These are phyloP conservation scores for Clavispora vitiphila DNA, from an alignment of 805 yeast species.

Conservation along the genomic window DNA sequence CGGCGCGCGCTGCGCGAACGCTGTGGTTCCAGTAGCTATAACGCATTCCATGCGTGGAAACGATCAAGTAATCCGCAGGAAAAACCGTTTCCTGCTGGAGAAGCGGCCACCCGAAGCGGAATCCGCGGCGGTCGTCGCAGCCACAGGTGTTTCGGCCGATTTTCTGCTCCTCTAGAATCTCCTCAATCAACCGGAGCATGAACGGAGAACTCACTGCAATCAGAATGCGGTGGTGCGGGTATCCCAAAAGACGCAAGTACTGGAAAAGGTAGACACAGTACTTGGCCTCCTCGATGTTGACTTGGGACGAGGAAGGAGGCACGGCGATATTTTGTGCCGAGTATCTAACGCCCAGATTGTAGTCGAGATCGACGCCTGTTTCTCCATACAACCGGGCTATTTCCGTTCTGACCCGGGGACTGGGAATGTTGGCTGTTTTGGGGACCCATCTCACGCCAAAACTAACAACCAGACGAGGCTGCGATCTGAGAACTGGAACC, in stretches of 20 bases:
- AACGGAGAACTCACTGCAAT: slow-evolving; percentile 37
- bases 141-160: slow-evolving; percentile 4
- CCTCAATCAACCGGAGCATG: slow-evolving; percentile 40
- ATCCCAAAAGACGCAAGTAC: slow-evolving; percentile 43
- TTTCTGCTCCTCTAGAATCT: slow-evolving; percentile 31
- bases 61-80: slow-evolving; percentile 8
- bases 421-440: too few relatives aligned
- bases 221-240: slow-evolving; percentile 31
- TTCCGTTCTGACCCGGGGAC: background rate
- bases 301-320: background rate
- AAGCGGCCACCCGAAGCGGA: slow-evolving; percentile 9
- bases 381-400: background rate
- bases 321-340: slow-evolving; percentile 10
- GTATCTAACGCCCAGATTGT: slow-evolving; percentile 6
- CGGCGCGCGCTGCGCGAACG: slow-evolving; percentile 1
- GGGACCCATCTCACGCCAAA: background rate
- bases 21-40: slow-evolving; percentile 3
- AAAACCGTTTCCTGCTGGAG: slow-evolving; percentile 2
- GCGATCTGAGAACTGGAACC: background rate
- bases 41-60: slow-evolving; percentile 7
- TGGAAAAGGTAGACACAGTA: slow-evolving; percentile 40
- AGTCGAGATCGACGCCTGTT: background rate
- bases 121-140: background rate
- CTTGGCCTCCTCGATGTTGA: slow-evolving; percentile 37
- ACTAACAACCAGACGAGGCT: background rate